Evolutionary conservation across 208 protist genomes (phyloP), one percentile per base, ranked within the genome.

Genomic region (Polymyxa betae): DNA sequence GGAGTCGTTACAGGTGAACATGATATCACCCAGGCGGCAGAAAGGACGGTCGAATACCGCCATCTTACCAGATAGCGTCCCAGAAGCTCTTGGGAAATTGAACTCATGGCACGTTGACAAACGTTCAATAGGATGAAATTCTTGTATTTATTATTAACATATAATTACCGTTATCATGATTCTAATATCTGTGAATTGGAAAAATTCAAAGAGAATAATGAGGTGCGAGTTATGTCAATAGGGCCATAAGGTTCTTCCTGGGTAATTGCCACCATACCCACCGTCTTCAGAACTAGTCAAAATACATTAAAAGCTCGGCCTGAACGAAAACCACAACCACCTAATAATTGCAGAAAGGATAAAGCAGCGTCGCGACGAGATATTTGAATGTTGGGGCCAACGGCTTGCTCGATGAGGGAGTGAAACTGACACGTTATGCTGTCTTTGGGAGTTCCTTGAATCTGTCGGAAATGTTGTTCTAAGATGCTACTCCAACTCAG

Each of bases 171-270:
- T n/a, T n/a, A n/a, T n/a, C n/a, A n/a, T n/a, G n/a, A n/a, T n/a
- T n/a, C n/a, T n/a, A n/a, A n/a, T n/a, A n/a, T 38, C n/a, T 82
- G 72, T 5, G 72, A 82, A 82, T 43, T 82, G n/a, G 72, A 82
- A 43, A 82, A 82, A 35, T 5, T 45, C 16, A 82, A 43, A 12
- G 72, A 35, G 72, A 82, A 82, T n/a, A 45, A 16, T 40, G 5
- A 40, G 10, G 72, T 82, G 16, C 16, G 72, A 20, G 72, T 40
- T 20, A 82, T 35, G 5, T 35, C 10, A 40, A 82, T 82, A 38
- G 72, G 72, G n/a, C 72, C 72, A 43, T 82, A 82, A 38, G 72
- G 72, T 43, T 35, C 72, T 12, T 45, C 12, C n/a, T 82, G 72
- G 16, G 5, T n/a, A 35, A 82, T 82, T 20, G 5, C 35, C 35